Base-by-base conservation (phyloP, 225 moss, liverwort and hornwort species). In the Bryum argenteum region DNA sequence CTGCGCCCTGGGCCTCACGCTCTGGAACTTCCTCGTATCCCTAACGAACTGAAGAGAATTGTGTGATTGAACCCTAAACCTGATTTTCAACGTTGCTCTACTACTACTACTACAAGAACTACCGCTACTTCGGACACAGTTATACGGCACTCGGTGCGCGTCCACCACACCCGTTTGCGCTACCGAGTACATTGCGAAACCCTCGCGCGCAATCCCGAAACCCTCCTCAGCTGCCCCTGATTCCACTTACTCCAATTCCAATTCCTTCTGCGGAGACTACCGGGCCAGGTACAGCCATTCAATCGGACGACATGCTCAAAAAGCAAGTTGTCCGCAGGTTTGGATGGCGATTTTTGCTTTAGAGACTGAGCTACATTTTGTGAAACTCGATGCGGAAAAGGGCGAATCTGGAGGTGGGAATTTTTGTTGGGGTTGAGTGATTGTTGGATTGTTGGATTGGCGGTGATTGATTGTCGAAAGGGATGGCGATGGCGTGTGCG, bases 31-130 rank as follows among this genome's bases (percentile, higher is more conserved):
- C 50, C 58, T 23, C 57, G 55, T 41, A 45, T 2, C 61, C 33
- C 51, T 42, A 61, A 58, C 59, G 40, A 15, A 42, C 58, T 70
- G 71, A 44, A 65, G 15, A 45, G 58, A 59, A 39, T 41, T 22
- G 21, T 44, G 66, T 20, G 63, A 58, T 43, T 65, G 75, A 83
- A 80, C 75, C 72, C 86, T 86, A 75, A 78, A 75, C 72, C 72
- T 78, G 72, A 77, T 54, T 77, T 80, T 75, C 42, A 71, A 23
- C 47, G 48, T 20, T 50, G 33, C 57, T n/a, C 74, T 26, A 26
- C 24, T 70, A 63, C 47, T 47, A 47, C 47, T 24, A 38, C 18
- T 69, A 63, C 19, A 63, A 54, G 16, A 15, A 48, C 48, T 26
- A 24, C 18, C 62, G 55, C 57, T 57, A 44, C 21, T 66, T 22